Conservation (phyloP, 1,284 basidiomycete species). For the Chalciporus sp. region DNA sequence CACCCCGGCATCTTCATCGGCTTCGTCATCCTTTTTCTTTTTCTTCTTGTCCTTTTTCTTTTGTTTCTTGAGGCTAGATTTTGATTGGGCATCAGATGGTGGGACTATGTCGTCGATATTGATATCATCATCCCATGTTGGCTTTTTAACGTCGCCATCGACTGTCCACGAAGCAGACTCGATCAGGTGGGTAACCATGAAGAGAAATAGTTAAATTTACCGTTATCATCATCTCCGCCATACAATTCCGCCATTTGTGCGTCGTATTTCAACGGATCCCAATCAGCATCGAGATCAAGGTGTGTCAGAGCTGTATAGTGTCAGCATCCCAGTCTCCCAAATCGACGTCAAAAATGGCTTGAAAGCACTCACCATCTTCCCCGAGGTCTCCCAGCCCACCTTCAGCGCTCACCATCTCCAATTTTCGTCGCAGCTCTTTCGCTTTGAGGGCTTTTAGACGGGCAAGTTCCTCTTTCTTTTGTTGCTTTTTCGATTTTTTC, state of each 20-base stretch:
- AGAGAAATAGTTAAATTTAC: conserved; percentile 1
- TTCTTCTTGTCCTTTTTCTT: conserved; percentile 60
- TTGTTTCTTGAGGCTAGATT: conserved; percentile 45
- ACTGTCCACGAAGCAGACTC: conserved; percentile 29
- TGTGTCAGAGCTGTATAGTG: conserved; percentile 52
- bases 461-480: conserved; percentile 77
- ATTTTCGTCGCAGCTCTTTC: conserved; percentile 77
- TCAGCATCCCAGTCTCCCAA: background rate
- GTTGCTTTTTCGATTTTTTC: conserved; percentile 37
- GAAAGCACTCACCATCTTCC: conserved; percentile 42
- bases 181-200: conserved; percentile 7
- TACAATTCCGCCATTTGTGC: conserved; percentile 77
- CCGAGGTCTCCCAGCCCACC: conserved; percentile 50
- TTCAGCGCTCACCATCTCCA: conserved; percentile 72
- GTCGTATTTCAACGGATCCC: conserved; percentile 82
- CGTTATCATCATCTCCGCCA: conserved; percentile 44
- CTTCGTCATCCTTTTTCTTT: conserved; percentile 49
- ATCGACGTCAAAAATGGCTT: too few species aligned
- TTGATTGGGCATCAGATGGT: conserved; percentile 32
- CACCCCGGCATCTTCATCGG: conserved; percentile 50
- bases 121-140: conserved; percentile 88
- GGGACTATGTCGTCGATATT: conserved; percentile 72
- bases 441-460: conserved; percentile 82
- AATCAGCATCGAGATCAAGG: conserved; percentile 79
- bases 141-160: conserved; percentile 65